Conservation (phyloP, 2,329 filamentous ascomycete species). For the Arthrobotrys conoides region DNA sequence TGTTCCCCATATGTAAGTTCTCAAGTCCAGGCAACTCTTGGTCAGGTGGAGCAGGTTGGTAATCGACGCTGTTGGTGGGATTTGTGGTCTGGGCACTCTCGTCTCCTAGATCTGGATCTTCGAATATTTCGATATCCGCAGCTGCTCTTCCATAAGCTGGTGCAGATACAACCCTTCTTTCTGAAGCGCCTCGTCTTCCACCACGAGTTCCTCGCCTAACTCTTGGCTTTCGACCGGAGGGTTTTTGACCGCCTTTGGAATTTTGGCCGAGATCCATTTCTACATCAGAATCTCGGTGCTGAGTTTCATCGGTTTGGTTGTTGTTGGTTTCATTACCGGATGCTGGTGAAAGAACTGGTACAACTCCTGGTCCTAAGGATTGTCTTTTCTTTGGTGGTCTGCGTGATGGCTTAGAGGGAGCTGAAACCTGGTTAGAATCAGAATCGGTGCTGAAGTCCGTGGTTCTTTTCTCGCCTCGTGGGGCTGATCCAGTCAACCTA, state of each 20-base stretch:
- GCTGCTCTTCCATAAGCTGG: background rate
- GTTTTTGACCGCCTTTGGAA: background rate
- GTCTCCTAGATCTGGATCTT: background rate
- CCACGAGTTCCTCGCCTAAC: background rate
- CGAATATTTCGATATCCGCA: background rate
- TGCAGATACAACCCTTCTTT: background rate
- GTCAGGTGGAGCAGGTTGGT: background rate
- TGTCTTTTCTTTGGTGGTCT: constrained; percentile 2
- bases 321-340: background rate
- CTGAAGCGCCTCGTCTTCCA: background rate
- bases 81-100: no score
- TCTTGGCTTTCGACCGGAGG: background rate
- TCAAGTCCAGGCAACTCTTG: background rate
- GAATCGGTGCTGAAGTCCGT: background rate
- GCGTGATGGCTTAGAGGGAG: background rate
- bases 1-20: background rate
- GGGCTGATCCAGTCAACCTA: background rate
- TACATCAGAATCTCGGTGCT: background rate
- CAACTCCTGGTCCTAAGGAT: background rate
- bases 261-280: background rate
- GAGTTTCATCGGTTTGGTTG: background rate
- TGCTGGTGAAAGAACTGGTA: background rate
- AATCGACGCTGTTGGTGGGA: no score
- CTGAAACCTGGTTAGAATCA: background rate
- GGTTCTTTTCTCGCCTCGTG: background rate